Conservation (phyloP, 106 monocot genomes). For the Cymbidium sinense region DNA sequence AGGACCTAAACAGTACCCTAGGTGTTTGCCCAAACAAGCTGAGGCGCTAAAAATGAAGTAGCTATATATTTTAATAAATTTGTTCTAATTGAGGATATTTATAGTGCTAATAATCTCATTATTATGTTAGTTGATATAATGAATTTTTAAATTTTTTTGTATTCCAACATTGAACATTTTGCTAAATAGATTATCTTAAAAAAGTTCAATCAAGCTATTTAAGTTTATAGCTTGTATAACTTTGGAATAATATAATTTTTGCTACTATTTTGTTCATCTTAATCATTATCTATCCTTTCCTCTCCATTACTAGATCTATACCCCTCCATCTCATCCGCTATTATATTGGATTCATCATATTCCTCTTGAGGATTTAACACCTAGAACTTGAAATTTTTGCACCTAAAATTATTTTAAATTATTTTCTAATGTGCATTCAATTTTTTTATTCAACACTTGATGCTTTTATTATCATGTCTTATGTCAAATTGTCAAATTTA, state of each 20-base stretch:
- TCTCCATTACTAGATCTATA: too few relatives aligned
- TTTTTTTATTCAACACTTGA: not conserved
- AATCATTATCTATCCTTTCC: too few relatives aligned
- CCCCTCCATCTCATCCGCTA: too few relatives aligned
- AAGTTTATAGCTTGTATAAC: not conserved
- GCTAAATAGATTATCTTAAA: not conserved
- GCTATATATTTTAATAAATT: not conserved
- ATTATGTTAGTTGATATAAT: not conserved
- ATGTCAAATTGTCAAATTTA: not conserved
- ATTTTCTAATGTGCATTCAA: not conserved
- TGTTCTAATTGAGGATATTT: too few relatives aligned
- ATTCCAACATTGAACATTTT: not conserved
- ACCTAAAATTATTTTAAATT: not conserved
- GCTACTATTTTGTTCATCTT: not conserved
- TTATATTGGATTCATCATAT: not conserved
- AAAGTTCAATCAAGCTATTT: too few relatives aligned
- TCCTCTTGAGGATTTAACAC: not conserved
- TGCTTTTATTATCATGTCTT: too few relatives aligned
- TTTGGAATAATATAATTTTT: not conserved
- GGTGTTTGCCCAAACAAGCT: not conserved
- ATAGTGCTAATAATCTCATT: too few relatives aligned
- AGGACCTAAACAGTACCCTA: not conserved
- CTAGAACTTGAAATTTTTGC: not conserved
- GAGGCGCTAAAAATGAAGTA: not conserved
- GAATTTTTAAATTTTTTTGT: not conserved